These are phyloP conservation scores for Heliocybe sulcata DNA, from an alignment of 1,284 basidiomycete genomes.

Conservation along the genomic window DNA sequence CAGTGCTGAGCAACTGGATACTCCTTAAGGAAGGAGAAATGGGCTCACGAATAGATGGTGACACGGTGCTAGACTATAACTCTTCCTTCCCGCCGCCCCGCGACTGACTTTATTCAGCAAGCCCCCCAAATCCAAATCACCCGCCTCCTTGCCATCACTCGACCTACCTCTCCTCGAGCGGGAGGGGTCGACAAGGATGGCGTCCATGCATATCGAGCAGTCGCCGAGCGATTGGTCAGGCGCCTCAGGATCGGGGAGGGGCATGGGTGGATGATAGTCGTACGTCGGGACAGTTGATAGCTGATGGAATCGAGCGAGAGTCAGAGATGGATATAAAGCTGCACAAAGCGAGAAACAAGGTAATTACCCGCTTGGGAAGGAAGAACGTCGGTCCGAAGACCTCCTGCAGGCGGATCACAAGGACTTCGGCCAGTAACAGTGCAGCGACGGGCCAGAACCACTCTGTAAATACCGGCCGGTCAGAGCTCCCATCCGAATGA, in stretches of 20 bases:
- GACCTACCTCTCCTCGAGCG: slow-evolving; percentile 19
- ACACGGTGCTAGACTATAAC: slow-evolving; percentile 83
- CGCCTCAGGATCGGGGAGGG: slow-evolving; percentile 64
- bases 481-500: too few relatives aligned
- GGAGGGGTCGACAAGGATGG: slow-evolving; percentile 53
- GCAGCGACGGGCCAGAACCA: slow-evolving; percentile 63
- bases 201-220: slow-evolving; percentile 89
- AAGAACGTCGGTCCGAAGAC: slow-evolving; percentile 79
- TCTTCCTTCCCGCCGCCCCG: slow-evolving; percentile 39
- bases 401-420: slow-evolving; percentile 69
- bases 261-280: slow-evolving; percentile 80
- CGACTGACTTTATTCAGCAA: background rate
- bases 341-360: slow-evolving; percentile 3
- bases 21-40: background rate
- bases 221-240: slow-evolving; percentile 71
- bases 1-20: slow-evolving; percentile 5
- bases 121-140: slow-evolving; percentile 11
- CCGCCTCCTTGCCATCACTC: slow-evolving; percentile 7
- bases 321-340: background rate
- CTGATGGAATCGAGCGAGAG: slow-evolving; percentile 26
- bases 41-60: slow-evolving; percentile 79
- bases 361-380: slow-evolving; percentile 53
- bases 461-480: slow-evolving; percentile 30
- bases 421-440: slow-evolving; percentile 61
- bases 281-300: slow-evolving; percentile 59